Percentiles rank a stretch among this genome's conserved stretches.
These are phyloP conservation scores for Delphinella strobiligena DNA, from an alignment of 2,329 filamentous ascomycete species.

Conservation along the genomic window DNA sequence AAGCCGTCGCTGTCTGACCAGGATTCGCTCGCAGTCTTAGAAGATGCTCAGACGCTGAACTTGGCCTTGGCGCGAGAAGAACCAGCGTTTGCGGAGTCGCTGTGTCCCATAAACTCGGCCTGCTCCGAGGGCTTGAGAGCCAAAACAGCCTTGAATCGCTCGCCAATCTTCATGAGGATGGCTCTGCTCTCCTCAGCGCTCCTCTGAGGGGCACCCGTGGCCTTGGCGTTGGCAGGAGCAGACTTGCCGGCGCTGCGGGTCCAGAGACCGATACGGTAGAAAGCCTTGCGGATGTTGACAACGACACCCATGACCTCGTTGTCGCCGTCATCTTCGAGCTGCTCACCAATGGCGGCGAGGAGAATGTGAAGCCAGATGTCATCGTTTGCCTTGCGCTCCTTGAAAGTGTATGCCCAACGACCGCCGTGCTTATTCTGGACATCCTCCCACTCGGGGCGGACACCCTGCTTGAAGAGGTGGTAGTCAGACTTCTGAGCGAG, in stretches of 20 bases:
- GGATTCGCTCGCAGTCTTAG: too few species aligned
- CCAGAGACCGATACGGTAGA: slow-evolving; percentile 97
- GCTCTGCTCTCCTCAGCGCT: slow-evolving; percentile 73
- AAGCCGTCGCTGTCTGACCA: too few species aligned
- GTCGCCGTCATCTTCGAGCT: slow-evolving; percentile 85
- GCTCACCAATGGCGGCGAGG: slow-evolving; percentile 93
- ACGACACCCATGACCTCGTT: slow-evolving; percentile 99
- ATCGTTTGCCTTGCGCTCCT: slow-evolving; percentile 87
- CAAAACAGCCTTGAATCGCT: slow-evolving; percentile 84
- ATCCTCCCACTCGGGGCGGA: slow-evolving; percentile 98
- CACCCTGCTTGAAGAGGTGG: slow-evolving; percentile 95
- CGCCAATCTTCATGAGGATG: slow-evolving; percentile 71
- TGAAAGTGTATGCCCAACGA: slow-evolving; percentile 98
- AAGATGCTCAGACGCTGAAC: slow-evolving; percentile 64
- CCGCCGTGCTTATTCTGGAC: slow-evolving; percentile 97
- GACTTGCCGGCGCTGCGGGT: slow-evolving; percentile 85
- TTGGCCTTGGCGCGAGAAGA: slow-evolving; percentile 95
- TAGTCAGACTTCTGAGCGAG: slow-evolving; percentile 97
- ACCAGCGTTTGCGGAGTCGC: slow-evolving; percentile 81
- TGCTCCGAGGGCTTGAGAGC: slow-evolving; percentile 63
- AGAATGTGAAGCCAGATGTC: slow-evolving; percentile 98
- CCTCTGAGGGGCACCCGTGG: slow-evolving; percentile 55
- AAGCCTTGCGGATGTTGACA: slow-evolving; percentile 95
- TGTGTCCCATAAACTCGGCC: slow-evolving; percentile 94
- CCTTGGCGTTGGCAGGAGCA: slow-evolving; percentile 43